These are phyloP conservation scores for Aspergillus brasiliensis DNA, from an alignment of 2,329 filamentous ascomycete species.

Conservation along the genomic window DNA sequence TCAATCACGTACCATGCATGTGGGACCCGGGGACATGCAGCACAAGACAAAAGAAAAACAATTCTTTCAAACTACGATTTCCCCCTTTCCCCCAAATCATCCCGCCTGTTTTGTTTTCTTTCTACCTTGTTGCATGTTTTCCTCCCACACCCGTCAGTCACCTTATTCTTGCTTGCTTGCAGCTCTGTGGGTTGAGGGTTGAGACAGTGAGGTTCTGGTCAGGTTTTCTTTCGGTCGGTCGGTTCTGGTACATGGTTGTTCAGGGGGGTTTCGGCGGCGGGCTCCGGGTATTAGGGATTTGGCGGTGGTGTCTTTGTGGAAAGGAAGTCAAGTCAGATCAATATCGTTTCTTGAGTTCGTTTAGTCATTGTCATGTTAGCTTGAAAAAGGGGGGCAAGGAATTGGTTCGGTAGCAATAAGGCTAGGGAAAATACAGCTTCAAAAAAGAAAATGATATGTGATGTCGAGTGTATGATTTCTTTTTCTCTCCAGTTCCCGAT, in stretches of 20 bases:
- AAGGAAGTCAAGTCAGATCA: not conserved
- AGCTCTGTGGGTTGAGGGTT: not conserved
- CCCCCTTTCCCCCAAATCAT: not conserved
- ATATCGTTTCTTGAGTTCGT: not conserved
- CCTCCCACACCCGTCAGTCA: not conserved
- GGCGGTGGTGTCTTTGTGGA: not conserved
- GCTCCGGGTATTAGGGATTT: not conserved
- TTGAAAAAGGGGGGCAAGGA: not conserved
- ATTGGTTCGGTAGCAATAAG: not conserved
- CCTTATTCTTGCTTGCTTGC: not conserved
- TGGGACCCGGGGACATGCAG: no score
- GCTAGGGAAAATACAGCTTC: not conserved
- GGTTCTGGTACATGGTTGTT: not conserved
- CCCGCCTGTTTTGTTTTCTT: not conserved
- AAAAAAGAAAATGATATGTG: not conserved
- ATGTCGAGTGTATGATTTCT: not conserved
- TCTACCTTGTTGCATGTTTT: no score
- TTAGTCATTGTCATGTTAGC: not conserved
- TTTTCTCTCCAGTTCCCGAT: slow-evolving; percentile 19
- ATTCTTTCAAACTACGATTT: not conserved
- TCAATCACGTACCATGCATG: no score
- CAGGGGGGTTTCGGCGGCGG: not conserved
- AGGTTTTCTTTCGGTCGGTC: not conserved
- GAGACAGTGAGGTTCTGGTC: slow-evolving; percentile 2
- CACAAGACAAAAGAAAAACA: not conserved